Evolutionary conservation across 441 rosid species (phyloP).

Genomic region (Pelargonium citronellum): DNA sequence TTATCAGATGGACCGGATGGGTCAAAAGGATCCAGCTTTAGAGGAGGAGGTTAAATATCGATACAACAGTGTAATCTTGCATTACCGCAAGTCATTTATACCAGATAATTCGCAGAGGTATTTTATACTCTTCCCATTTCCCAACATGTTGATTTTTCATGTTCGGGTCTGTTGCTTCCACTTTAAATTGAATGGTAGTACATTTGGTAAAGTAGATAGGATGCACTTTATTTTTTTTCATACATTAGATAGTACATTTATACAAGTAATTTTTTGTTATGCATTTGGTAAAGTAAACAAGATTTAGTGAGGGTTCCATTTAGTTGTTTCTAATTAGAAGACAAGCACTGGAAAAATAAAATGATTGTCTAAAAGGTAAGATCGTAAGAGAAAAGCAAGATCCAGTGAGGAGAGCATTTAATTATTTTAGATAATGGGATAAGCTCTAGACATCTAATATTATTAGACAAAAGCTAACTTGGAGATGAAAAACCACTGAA

Average conservation of each 20-base stretch:
- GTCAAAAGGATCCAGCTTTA: constrained; percentile 62
- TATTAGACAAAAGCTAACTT: neutral
- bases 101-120: constrained; percentile 93
- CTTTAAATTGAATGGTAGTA: constrained; percentile 2
- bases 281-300: neutral
- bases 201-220: neutral
- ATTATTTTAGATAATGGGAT: neutral
- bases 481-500: neutral
- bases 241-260: too few relatives aligned
- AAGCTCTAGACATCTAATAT: neutral
- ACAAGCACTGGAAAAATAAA: neutral
- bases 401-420: neutral
- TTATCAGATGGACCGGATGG: constrained; percentile 70
- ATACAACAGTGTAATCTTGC: constrained; percentile 64
- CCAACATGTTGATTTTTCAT: neutral
- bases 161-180: neutral
- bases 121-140: neutral
- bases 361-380: neutral
- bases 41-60: constrained; percentile 80
- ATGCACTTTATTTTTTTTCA: neutral
- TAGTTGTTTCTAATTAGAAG: neutral
- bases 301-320: neutral
- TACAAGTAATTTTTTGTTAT: neutral
- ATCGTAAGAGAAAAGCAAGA: neutral
- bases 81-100: constrained; percentile 87